Conservation (phyloP, 768 basidiomycete species). For the Mycena alexandri region DNA sequence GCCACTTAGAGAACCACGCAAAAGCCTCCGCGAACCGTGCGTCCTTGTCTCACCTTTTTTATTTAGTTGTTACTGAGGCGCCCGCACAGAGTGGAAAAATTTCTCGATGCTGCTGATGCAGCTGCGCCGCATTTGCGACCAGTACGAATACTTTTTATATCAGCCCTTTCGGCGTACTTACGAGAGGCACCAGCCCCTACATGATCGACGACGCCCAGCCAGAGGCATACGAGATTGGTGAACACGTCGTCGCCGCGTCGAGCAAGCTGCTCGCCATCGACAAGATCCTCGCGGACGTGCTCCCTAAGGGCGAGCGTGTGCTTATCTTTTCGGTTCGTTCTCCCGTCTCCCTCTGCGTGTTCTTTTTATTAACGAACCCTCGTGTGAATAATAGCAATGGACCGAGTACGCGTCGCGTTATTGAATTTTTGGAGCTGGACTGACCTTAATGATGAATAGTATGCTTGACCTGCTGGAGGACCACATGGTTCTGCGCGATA, state of each 20-base stretch:
- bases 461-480: conserved; percentile 82
- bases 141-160: conserved; percentile 52
- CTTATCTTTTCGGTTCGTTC: conserved; percentile 72
- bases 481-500: conserved; percentile 69
- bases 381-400: conserved; percentile 69
- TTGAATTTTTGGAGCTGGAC: neutral
- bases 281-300: conserved; percentile 66
- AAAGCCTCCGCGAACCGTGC: conserved; percentile 46
- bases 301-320: conserved; percentile 72
- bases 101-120: conserved; percentile 81
- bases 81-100: conserved; percentile 61
- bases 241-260: conserved; percentile 68
- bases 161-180: neutral
- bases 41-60: conserved; percentile 30
- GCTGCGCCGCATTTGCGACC: conserved; percentile 77
- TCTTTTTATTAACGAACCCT: neutral
- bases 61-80: neutral
- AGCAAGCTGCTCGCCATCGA: conserved; percentile 70
- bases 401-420: conserved; percentile 52
- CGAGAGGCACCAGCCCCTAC: conserved; percentile 58
- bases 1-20: conserved; percentile 55
- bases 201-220: conserved; percentile 63
- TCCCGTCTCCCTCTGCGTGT: neutral
- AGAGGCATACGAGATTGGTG: conserved; percentile 62
- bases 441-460: conserved; percentile 50